Percentiles rank a stretch among this genome's conserved stretches.
These are phyloP conservation scores for Globisporangium heterothallicum DNA, from an alignment of 352 stramenopile species.

Conservation along the genomic window DNA sequence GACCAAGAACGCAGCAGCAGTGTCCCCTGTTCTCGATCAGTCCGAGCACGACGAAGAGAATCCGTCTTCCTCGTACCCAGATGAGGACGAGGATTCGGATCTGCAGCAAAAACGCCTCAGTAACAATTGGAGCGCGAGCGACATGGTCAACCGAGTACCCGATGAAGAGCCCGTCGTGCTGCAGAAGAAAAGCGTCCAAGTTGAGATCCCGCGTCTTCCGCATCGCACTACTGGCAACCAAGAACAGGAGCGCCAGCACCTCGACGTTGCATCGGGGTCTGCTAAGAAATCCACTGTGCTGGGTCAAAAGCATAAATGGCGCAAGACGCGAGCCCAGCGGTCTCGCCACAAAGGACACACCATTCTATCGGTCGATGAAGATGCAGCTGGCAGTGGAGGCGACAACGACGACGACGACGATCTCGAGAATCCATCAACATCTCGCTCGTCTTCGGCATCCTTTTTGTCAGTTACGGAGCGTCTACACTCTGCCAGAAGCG, in stretches of 20 bases:
- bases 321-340: slow-evolving; percentile 33
- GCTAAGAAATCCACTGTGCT: slow-evolving; percentile 40
- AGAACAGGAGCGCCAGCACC: slow-evolving; percentile 19
- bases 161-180: slow-evolving; percentile 11
- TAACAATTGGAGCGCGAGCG: slow-evolving; percentile 8
- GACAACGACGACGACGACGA: slow-evolving; percentile 11
- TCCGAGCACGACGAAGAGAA: slow-evolving; percentile 21
- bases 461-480: slow-evolving; percentile 1
- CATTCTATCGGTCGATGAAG: slow-evolving; percentile 37
- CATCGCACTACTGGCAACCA: slow-evolving; percentile 22
- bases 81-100: slow-evolving; percentile 9
- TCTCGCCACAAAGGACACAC: slow-evolving; percentile 22
- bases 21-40: slow-evolving; percentile 45
- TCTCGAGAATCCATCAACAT: slow-evolving; percentile 19
- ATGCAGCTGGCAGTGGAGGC: slow-evolving; percentile 4
- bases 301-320: slow-evolving; percentile 63
- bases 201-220: slow-evolving; percentile 6
- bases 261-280: slow-evolving; percentile 3
- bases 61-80: neutral
- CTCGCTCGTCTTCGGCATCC: slow-evolving; percentile 5
- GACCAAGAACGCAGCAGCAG: slow-evolving; percentile 41
- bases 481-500: neutral
- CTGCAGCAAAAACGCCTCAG: neutral
- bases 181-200: slow-evolving; percentile 12
- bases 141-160: slow-evolving; percentile 1